Base-by-base conservation (phyloP, 306 rosid genomes). In the Cercis canadensis region DNA sequence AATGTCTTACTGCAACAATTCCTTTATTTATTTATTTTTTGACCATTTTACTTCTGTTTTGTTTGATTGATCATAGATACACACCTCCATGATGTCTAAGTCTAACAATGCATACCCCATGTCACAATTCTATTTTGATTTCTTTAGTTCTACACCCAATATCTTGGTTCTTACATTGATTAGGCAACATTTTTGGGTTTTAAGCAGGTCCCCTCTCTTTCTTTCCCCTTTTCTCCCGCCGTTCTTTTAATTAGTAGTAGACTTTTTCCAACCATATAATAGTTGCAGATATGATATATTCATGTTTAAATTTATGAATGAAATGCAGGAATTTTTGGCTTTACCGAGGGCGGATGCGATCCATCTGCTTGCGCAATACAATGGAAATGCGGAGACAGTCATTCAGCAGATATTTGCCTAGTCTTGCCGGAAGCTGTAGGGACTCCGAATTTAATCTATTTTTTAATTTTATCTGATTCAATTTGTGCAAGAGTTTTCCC, bases 291-390 rank as follows among this genome's bases (percentile, higher is more conserved):
- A 21, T 12, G 41, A 24, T 32, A 16, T 56, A 34, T 6, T 50
- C 41, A 54, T 47, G 18, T 29, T 70, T 24, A 67, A 31, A 0
- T 47, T 61, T 65, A 5, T 46, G 46, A 40, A 36, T 73, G 82
- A 57, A 24, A 8, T 74, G 84, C 92, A 94, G 99, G 99, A 94
- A 73, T 94, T 94, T 82, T 81, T 94, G 45, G 99, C 97, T 51
- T 77, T 94, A 85, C 96, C 99, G 4, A 89, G 99, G 87, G 97
- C 97, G 8, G 99, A 94, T 85, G 99, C 99, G 11, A 94, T 94
- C 62, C 97, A 94, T 80, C 89, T 94, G 73, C 99, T 94, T 57
- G 86, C 89, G 72, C 96, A 94, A 82, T 89, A 87, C 86, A 91
- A 94, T 45, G 97, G 99, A 54, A 91, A 91, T 62, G 97, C 99